Evolutionary conservation across 129 eudicot species (phyloP), one percentile per base, ranked within the genome.

Genomic region (sunflower (Helianthus annuus)): DNA sequence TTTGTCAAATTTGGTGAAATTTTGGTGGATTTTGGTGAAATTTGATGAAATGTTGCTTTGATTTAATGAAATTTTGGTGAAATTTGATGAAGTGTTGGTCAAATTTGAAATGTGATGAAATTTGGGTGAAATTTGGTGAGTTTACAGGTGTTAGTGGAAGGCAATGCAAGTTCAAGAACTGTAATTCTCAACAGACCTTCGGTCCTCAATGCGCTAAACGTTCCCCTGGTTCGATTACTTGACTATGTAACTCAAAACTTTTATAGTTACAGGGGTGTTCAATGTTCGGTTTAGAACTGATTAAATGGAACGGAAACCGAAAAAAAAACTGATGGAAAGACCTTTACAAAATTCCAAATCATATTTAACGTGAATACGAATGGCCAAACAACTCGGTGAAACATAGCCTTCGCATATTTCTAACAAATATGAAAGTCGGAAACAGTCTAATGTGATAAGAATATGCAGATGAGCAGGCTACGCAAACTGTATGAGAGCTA

Each of bases 111-210:
- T 29, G 2, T 29, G 48, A 49, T 49, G 24, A 44, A 10, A 52
- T 27, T 36, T 54, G 39, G 13, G 63, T 15, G 27, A 24, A 72
- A 59, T 22, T 72, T 57, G 61, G 40, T 53, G 44, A 44, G 10
- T 39, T 64, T 29, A 16, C 67, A 61, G 93, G 89, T 86, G 40
- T 48, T 86, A 42, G 85, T 84, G 70, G 92, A 89, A 80, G 88
- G 84, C 14, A 82, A 82, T 68, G 79, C 66, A 55, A 34, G 59
- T 65, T 82, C 88, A 7, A 83, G 92, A 80, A 86, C 81, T 9
- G 85, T 85, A 15, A 62, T 89, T 75, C 90, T 89, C 51, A 86
- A 89, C 73, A 76, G 96, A 59, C 91, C 96, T 44, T 27, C 79
- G 7, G 61, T 68, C 45, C 92, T 89, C 45, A 89, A 89, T 72